Conservation (phyloP, 2,329 filamentous ascomycete species). For the Colletotrichum echinochloae region DNA sequence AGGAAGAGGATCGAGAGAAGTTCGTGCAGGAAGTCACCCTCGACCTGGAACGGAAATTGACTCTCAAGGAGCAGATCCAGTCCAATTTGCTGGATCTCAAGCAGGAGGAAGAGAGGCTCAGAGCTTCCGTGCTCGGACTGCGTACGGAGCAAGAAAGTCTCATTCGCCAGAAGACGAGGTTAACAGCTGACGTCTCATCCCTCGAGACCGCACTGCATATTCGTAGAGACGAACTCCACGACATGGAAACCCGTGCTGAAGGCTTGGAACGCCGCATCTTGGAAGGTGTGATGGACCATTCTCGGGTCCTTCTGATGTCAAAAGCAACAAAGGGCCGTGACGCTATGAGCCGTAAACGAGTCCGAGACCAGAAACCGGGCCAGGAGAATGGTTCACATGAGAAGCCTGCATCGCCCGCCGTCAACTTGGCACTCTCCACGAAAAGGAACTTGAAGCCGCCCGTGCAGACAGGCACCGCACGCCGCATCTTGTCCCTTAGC, state of each 20-base stretch:
- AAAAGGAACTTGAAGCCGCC: conserved; percentile 61
- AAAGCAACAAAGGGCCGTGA: conserved; percentile 68
- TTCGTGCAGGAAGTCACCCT: conserved; percentile 83
- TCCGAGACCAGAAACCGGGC: conserved; percentile 58
- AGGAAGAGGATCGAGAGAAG: conserved; percentile 82
- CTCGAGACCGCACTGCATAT: conserved; percentile 91
- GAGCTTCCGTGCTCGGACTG: conserved; percentile 67
- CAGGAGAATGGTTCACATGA: conserved; percentile 43
- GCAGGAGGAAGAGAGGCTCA: conserved; percentile 66
- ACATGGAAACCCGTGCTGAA: conserved; percentile 92
- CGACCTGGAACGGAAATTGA: conserved; percentile 80
- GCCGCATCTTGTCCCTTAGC: conserved; percentile 90
- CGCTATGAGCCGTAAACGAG: conserved; percentile 70
- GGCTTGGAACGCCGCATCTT: conserved; percentile 91
- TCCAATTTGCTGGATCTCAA: conserved; percentile 64
- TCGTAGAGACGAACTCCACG: conserved; percentile 88
- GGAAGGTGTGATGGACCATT: conserved; percentile 96
- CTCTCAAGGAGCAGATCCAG: conserved; percentile 73
- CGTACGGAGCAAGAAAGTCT: conserved; percentile 80
- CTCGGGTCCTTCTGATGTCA: conserved; percentile 85
- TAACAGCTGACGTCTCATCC: conserved; percentile 88
- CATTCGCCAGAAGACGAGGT: conserved; percentile 79
- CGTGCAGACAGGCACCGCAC: conserved; percentile 67
- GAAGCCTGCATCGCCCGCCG: conserved; percentile 48
- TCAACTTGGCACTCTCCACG: conserved; percentile 67